These are phyloP conservation scores for Endoconidiophora polonica DNA, from an alignment of 2,329 filamentous ascomycete genomes.

Conservation along the genomic window DNA sequence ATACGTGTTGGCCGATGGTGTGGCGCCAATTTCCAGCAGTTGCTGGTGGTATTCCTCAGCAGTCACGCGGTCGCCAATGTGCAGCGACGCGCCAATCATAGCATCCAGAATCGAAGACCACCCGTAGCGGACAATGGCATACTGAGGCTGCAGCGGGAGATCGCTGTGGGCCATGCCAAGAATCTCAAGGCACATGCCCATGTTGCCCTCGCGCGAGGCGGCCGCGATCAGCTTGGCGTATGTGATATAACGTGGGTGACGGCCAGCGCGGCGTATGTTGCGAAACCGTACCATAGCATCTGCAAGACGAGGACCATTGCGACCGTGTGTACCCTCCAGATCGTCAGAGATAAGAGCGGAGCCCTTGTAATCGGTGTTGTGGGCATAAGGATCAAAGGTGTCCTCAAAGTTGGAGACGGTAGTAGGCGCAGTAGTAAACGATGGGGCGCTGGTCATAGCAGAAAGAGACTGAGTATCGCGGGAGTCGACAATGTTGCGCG, in stretches of 20 bases:
- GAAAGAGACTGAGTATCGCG: constrained; percentile 29
- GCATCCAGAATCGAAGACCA: constrained; percentile 94
- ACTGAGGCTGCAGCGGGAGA: constrained; percentile 69
- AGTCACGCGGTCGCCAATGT: constrained; percentile 59
- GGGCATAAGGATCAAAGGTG: constrained; percentile 76
- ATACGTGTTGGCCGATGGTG: constrained; percentile 92
- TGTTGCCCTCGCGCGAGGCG: constrained; percentile 69
- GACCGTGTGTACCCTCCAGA: constrained; percentile 63
- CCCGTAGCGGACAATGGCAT: constrained; percentile 76
- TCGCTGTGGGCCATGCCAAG: constrained; percentile 78
- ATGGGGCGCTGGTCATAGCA: constrained; percentile 3
- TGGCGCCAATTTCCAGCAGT: constrained; percentile 73
- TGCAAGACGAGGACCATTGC: constrained; percentile 55
- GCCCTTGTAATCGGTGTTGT: constrained; percentile 82
- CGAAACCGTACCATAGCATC: constrained; percentile 72
- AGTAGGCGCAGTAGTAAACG: constrained; percentile 32
- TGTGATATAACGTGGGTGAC: constrained; percentile 87
- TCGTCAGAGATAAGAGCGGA: constrained; percentile 82
- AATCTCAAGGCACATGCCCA: constrained; percentile 71
- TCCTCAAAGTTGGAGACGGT: constrained; percentile 51
- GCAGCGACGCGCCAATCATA: constrained; percentile 87
- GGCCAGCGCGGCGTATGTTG: constrained; percentile 82
- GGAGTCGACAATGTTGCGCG: constrained; percentile 37
- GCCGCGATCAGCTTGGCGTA: constrained; percentile 90
- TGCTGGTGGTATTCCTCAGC: constrained; percentile 85